Conservation (phyloP, 306 rosid genomes). For the Dalbergia cochinchinensis region DNA sequence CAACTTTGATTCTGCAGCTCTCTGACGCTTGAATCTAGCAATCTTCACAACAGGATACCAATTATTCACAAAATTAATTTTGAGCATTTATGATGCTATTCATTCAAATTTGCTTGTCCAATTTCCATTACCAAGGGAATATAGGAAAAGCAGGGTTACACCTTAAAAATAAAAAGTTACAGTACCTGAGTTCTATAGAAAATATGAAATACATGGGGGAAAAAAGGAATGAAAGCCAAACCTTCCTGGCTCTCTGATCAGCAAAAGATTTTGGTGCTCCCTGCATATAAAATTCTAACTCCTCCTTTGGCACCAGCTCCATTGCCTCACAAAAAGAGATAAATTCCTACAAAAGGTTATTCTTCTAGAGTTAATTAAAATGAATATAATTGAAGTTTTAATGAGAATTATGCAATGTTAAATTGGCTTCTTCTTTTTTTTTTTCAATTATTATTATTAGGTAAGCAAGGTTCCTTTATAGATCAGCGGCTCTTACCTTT, state of each 20-base stretch:
- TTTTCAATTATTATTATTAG: neutral
- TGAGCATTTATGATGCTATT: slow-evolving; percentile 17
- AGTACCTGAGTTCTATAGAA: neutral
- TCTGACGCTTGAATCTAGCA: slow-evolving; percentile 84
- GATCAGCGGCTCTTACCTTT: slow-evolving; percentile 61
- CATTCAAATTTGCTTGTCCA: slow-evolving; percentile 19
- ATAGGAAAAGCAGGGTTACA: neutral
- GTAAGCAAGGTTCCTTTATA: neutral
- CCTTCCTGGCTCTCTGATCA: slow-evolving; percentile 95
- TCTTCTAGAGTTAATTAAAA: neutral
- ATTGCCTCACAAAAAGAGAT: slow-evolving; percentile 87
- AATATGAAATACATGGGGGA: neutral
- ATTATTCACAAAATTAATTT: slow-evolving; percentile 27
- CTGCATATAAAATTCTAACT: slow-evolving; percentile 61
- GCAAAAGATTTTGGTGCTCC: slow-evolving; percentile 65
- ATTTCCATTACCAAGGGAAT: slow-evolving; percentile 32
- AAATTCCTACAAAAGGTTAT: slow-evolving; percentile 66
- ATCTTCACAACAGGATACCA: slow-evolving; percentile 60
- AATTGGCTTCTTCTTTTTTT: neutral
- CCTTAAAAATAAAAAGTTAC: slow-evolving; percentile 2
- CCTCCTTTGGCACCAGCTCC: slow-evolving; percentile 91
- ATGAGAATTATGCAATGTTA: neutral
- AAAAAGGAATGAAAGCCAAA: slow-evolving; percentile 25
- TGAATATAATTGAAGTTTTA: neutral
- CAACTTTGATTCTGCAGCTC: slow-evolving; percentile 90